These are phyloP conservation scores for Puccinia polysora DNA, from an alignment of 1,284 basidiomycete species.

Conservation along the genomic window DNA sequence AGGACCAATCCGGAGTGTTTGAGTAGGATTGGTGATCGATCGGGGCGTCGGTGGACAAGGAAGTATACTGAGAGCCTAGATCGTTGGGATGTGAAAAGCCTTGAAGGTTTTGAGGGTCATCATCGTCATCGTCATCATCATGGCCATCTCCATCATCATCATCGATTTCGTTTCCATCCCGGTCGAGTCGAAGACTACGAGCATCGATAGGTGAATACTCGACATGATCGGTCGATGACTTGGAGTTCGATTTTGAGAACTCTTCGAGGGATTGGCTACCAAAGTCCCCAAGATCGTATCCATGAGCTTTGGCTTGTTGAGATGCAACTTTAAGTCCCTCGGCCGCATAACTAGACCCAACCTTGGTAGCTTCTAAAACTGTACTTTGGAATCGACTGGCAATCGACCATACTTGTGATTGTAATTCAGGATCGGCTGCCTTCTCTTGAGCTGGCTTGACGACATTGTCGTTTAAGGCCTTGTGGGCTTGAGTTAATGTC, in stretches of 20 bases:
- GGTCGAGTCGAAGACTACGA: background rate
- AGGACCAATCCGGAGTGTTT: constrained; percentile 11
- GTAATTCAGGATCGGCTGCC: constrained; percentile 23
- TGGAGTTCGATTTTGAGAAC: background rate
- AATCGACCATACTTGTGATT: constrained; percentile 39
- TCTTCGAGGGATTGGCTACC: constrained; percentile 28
- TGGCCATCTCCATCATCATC: constrained; percentile 5
- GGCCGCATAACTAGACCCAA: constrained; percentile 28
- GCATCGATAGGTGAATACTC: constrained; percentile 27
- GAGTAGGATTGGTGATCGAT: background rate
- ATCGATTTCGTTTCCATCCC: too few species aligned
- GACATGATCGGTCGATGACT: background rate
- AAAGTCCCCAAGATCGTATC: constrained; percentile 31
- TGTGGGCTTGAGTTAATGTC: constrained; percentile 17
- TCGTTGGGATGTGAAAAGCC: background rate
- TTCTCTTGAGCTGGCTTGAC: constrained; percentile 34
- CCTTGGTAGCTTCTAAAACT: constrained; percentile 28
- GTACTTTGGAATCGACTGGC: constrained; percentile 27
- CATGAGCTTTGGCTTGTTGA: constrained; percentile 32
- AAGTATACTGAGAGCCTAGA: background rate
- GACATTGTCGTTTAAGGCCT: constrained; percentile 24
- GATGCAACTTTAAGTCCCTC: constrained; percentile 38
- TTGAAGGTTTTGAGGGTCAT: constrained; percentile 7
- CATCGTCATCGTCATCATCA: constrained; percentile 38
- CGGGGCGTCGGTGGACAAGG: background rate